Evolutionary conservation across 2,329 filamentous ascomycete species (phyloP).

Genomic region (Ophiognomonia clavigignenti-juglandacearum): DNA sequence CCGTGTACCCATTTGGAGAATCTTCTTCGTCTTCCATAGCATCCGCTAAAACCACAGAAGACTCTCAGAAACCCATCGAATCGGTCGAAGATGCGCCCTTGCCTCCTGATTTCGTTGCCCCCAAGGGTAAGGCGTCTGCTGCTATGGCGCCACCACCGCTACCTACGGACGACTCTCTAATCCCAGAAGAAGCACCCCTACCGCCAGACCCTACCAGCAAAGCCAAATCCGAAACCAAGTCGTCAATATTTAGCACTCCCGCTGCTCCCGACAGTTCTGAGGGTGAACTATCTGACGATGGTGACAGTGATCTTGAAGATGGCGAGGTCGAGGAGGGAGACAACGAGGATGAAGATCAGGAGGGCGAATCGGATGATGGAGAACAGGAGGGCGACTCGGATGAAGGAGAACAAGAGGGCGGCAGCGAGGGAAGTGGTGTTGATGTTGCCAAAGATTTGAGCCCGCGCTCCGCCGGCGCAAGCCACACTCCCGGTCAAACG

Average conservation of each 20-base stretch:
- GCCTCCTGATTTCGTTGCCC: conserved; percentile 29
- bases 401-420: conserved; percentile 41
- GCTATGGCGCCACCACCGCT: not conserved
- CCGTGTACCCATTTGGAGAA: conserved; percentile 42
- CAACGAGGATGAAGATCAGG: conserved; percentile 35
- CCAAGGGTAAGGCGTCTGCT: conserved; percentile 23
- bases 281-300: conserved; percentile 20
- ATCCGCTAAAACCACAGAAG: conserved; percentile 31
- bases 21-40: conserved; percentile 48
- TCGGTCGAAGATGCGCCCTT: conserved; percentile 22
- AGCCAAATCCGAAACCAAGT: conserved; percentile 20
- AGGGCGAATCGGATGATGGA: conserved; percentile 42
- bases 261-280: conserved; percentile 31
- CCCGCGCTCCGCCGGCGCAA: conserved; percentile 39
- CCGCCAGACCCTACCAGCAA: conserved; percentile 22
- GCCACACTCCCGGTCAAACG: conserved; percentile 46
- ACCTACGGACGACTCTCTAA: conserved; percentile 11
- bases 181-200: conserved; percentile 20
- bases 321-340: conserved; percentile 26
- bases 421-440: conserved; percentile 55
- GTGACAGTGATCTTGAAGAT: conserved; percentile 29
- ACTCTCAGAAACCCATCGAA: conserved; percentile 18
- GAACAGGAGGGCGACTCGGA: conserved; percentile 40
- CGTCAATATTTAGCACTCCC: conserved; percentile 21
- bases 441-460: conserved; percentile 62